Conservation (phyloP, 768 basidiomycete genomes). For the Cystobasidium onofrii region DNA sequence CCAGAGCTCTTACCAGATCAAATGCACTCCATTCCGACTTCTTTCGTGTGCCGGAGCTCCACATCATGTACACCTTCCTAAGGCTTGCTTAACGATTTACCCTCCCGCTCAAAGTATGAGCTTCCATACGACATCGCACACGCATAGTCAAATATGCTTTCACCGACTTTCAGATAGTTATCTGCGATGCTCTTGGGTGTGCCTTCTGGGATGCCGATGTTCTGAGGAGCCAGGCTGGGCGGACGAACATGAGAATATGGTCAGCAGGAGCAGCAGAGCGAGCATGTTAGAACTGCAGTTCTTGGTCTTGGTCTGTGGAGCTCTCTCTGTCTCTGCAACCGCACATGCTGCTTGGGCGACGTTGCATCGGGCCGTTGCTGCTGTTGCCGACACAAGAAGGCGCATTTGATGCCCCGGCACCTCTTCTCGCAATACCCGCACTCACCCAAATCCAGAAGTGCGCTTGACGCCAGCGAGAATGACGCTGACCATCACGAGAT, state of each 20-base stretch:
- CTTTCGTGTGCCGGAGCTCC: background rate
- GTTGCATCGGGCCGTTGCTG: background rate
- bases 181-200: slow-evolving; percentile 69
- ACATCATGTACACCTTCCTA: background rate
- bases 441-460: slow-evolving; percentile 82
- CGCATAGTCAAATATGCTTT: slow-evolving; percentile 76
- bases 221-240: slow-evolving; percentile 48
- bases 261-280: too few relatives aligned
- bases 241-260: too few relatives aligned
- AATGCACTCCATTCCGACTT: too few relatives aligned
- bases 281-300: too few relatives aligned
- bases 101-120: slow-evolving; percentile 54
- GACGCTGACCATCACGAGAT: slow-evolving; percentile 77
- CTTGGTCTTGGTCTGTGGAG: too few relatives aligned
- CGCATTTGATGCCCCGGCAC: background rate
- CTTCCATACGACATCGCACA: slow-evolving; percentile 81
- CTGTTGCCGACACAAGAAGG: background rate
- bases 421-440: slow-evolving; percentile 39
- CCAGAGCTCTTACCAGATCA: too few relatives aligned
- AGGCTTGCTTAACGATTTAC: background rate
- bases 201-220: slow-evolving; percentile 63
- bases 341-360: too few relatives aligned
- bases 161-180: slow-evolving; percentile 74
- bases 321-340: too few relatives aligned
- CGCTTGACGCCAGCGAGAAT: slow-evolving; percentile 82